Conservation (phyloP, 129 eudicot genomes). For the Ambrosia artemisiifolia region DNA sequence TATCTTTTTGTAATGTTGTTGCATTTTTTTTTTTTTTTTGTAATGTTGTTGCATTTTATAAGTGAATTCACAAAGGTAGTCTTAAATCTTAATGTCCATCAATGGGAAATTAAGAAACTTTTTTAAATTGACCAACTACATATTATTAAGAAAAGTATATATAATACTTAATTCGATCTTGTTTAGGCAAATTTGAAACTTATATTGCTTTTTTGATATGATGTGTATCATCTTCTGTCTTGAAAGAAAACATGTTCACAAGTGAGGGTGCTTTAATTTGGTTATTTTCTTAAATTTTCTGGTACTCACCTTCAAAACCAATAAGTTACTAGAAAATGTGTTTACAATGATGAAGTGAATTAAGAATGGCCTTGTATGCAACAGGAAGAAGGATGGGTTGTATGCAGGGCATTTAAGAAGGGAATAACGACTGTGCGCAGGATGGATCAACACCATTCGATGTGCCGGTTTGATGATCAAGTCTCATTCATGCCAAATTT, state of each 20-base stretch:
- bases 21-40: neutral
- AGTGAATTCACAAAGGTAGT: neutral
- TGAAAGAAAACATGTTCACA: conserved; percentile 13
- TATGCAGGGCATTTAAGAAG: conserved; percentile 85
- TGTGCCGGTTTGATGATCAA: conserved; percentile 76
- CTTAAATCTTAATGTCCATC: conserved; percentile 3
- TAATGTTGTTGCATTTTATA: neutral
- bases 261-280: conserved; percentile 9
- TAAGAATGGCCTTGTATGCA: neutral
- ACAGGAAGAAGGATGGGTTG: conserved; percentile 99
- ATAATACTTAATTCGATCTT: neutral
- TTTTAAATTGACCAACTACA: neutral
- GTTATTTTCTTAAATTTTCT: neutral
- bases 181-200: neutral
- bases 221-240: neutral
- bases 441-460: conserved; percentile 56
- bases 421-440: conserved; percentile 49
- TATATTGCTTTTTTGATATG: neutral
- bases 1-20: neutral
- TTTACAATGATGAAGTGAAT: neutral
- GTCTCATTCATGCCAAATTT: conserved; percentile 77
- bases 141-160: neutral
- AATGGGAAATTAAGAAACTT: neutral
- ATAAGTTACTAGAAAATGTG: neutral
- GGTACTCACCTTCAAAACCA: neutral